Percentiles rank a stretch among this genome's conserved stretches.
phyloP scores from a whole-genome alignment of 2,329 filamentous ascomycete species.

The Chrysosporium keratinophilum region DNA sequence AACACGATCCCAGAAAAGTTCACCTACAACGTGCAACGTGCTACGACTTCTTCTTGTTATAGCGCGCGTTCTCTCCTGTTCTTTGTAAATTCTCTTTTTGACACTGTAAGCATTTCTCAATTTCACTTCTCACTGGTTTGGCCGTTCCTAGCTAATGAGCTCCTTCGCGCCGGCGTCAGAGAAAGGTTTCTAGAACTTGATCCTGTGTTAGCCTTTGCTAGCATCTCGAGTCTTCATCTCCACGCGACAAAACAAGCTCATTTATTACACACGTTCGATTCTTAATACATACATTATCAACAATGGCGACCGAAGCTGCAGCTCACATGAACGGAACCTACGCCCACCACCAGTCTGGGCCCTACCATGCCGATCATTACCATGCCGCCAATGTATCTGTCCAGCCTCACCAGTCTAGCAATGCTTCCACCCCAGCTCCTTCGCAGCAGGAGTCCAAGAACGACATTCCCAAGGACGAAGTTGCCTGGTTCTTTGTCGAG shows the following conservation, averaged over 20 bases:
- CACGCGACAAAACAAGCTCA: neutral
- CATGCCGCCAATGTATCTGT: conserved; percentile 28
- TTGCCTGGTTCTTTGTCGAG: conserved; percentile 99
- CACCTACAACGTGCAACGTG: neutral
- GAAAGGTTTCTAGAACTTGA: neutral
- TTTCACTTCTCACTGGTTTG: too few species aligned
- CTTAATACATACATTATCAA: conserved; percentile 8
- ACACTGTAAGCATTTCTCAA: too few species aligned
- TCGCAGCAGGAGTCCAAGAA: conserved; percentile 32
- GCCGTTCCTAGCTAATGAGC: neutral
- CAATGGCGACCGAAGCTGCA: conserved; percentile 28
- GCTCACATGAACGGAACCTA: conserved; percentile 35
- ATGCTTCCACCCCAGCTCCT: conserved; percentile 33
- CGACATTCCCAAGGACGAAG: conserved; percentile 69
- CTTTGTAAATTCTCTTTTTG: neutral
- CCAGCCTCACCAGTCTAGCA: conserved; percentile 28
- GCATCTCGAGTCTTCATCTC: neutral
- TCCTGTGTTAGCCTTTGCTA: neutral
- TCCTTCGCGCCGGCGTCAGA: neutral
- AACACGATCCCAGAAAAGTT: neutral
- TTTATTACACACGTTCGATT: neutral
- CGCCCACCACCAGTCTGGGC: conserved; percentile 26
- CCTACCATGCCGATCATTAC: conserved; percentile 30
- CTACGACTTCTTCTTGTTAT: conserved; percentile 1
- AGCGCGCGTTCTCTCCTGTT: conserved; percentile 2